Evolutionary conservation across 352 stramenopile species (phyloP).

Genomic region (Globisporangium heterothallicum): DNA sequence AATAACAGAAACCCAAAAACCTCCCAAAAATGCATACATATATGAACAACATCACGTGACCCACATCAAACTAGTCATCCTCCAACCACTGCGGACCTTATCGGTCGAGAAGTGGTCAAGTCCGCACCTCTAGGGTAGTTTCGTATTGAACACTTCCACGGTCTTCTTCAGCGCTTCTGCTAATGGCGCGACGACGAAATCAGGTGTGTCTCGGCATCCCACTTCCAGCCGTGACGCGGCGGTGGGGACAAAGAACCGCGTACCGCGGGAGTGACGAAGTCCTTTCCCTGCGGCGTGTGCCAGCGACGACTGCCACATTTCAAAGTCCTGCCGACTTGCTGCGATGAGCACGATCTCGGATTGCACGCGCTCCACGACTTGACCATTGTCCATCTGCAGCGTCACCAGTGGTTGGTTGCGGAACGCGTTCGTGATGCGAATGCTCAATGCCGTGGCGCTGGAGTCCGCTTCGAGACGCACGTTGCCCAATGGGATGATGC

Average conservation of each 20-base stretch:
- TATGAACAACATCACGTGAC: neutral
- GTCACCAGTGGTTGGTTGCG: conserved; percentile 61
- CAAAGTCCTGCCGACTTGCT: conserved; percentile 61
- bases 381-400: conserved; percentile 76
- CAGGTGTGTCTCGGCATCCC: conserved; percentile 68
- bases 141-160: conserved; percentile 82
- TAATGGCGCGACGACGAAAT: conserved; percentile 72
- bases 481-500: conserved; percentile 81
- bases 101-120: too few species aligned
- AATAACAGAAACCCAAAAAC: too few species aligned
- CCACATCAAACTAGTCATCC: neutral
- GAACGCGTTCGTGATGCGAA: conserved; percentile 68
- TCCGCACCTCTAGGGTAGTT: conserved; percentile 21
- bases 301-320: conserved; percentile 87
- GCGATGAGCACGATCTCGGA: conserved; percentile 74
- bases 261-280: conserved; percentile 75
- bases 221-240: conserved; percentile 75
- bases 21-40: neutral
- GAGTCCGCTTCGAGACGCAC: conserved; percentile 68
- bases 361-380: conserved; percentile 76
- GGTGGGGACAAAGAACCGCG: conserved; percentile 80
- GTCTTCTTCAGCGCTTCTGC: conserved; percentile 74
- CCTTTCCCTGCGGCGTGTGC: conserved; percentile 75
- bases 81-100: too few species aligned
- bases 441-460: conserved; percentile 31